Base-by-base conservation (phyloP, 2,329 filamentous ascomycete species). In the Alternaria alternata region DNA sequence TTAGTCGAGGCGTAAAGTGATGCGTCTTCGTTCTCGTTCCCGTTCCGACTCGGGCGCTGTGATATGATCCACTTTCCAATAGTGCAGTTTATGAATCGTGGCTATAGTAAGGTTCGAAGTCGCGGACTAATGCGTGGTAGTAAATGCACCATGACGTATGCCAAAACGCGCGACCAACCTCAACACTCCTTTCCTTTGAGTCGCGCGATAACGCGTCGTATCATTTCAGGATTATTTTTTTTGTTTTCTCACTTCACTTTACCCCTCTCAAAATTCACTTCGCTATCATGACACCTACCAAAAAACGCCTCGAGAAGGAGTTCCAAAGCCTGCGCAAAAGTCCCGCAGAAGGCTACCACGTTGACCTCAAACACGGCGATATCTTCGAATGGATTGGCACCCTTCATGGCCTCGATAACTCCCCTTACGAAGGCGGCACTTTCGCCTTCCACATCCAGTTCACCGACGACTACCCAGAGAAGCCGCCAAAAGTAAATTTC, bases 231-330 rank as follows among this genome's bases (percentile, higher is more conserved):
- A 7, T 26, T 14, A 2, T 7, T 16, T 16, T 16, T 9, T 44
- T 6, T 1, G 14, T 46, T 14, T 6, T 7, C 11, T 36, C 0
- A 32, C 30, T 36, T 36, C 11, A 14, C 1, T 1, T 36, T 6
- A 14, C 3, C 1, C 7, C n/a, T 11, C 11, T 12, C 38, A 20
- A 39, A 44, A 0, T 3, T 3, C 4, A 36, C 8, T 11, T 3
- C 20, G 24, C 30, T 8, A 54, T 11, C 14, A 60, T 56, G 51
- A 28, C 39, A 7, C 18, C 39, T 7, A 54, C 34, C 1, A 30
- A 54, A n/a, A 58, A 54, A 28, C 57, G 57, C 28, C 43, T 59
- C 22, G 57, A 55, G 16, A 54, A 54, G 3, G 57, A 59, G 16
- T 43, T 43, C 28, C 41, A 59, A 4, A 6, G 51, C 30, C 30